phyloP scores from a whole-genome alignment of 805 yeast genomes.

The Tetrapisispora nanseiensis region DNA sequence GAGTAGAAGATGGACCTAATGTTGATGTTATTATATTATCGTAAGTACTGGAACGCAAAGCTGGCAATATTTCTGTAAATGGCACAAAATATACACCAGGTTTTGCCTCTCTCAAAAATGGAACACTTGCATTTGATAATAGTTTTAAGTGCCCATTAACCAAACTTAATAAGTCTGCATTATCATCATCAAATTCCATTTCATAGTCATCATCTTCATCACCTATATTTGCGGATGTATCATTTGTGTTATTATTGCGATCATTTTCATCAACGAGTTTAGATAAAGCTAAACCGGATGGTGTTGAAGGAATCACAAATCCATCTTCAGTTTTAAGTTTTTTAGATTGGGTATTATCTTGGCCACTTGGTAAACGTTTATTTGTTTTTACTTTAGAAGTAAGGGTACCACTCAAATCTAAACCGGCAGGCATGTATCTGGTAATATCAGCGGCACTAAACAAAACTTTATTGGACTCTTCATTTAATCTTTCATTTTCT shows the following conservation, averaged over 20 bases:
- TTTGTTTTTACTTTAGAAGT: slow-evolving; percentile 30
- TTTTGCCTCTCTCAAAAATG: slow-evolving; percentile 51
- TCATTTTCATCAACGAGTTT: slow-evolving; percentile 5
- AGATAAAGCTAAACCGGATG: slow-evolving; percentile 5
- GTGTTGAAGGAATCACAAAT: slow-evolving; percentile 21
- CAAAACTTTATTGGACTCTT: slow-evolving; percentile 28
- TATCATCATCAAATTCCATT: slow-evolving; percentile 16
- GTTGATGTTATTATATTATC: slow-evolving; percentile 52
- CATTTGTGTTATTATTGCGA: neutral
- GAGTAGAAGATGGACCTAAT: slow-evolving; percentile 55
- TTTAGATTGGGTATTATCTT: slow-evolving; percentile 17
- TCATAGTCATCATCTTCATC: slow-evolving; percentile 21
- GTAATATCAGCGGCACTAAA: slow-evolving; percentile 38
- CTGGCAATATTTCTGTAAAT: slow-evolving; percentile 39
- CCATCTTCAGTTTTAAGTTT: slow-evolving; percentile 37
- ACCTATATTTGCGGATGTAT: slow-evolving; percentile 9
- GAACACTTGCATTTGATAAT: slow-evolving; percentile 39
- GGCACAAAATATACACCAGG: slow-evolving; percentile 57
- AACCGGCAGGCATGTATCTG: slow-evolving; percentile 31
- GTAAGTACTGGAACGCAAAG: slow-evolving; percentile 39
- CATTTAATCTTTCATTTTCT: slow-evolving; percentile 21
- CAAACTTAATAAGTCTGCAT: slow-evolving; percentile 23
- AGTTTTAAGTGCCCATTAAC: slow-evolving; percentile 62
- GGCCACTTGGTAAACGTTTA: slow-evolving; percentile 26
- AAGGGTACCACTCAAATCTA: slow-evolving; percentile 40